phyloP scores from a whole-genome alignment of 2,329 filamentous ascomycete genomes.

The Ciborinia camelliae region DNA sequence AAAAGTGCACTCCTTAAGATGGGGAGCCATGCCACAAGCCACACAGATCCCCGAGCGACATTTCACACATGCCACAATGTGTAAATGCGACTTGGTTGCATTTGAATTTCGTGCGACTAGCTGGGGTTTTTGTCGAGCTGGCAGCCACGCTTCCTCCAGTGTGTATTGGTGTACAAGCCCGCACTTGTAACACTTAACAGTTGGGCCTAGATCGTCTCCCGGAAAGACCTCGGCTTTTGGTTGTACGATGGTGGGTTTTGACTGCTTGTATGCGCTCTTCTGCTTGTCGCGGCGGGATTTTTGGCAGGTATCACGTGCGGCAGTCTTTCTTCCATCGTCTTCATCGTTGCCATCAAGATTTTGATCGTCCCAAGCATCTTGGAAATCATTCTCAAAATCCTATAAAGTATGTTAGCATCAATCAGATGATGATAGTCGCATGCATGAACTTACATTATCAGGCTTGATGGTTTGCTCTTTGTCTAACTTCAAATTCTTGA shows the following conservation, averaged over 20 bases:
- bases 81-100: background rate
- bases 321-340: background rate
- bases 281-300: accelerated
- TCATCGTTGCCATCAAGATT: background rate
- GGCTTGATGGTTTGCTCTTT: background rate
- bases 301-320: background rate
- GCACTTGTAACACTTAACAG: background rate
- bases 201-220: background rate
- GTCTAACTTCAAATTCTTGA: background rate
- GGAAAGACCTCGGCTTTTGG: background rate
- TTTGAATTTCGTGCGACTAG: background rate
- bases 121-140: background rate
- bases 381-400: background rate
- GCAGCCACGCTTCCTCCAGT: background rate
- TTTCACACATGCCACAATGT: background rate
- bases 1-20: background rate
- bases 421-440: too few relatives aligned
- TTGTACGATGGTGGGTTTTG: background rate
- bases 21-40: background rate
- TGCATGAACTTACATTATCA: background rate
- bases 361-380: background rate
- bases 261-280: background rate
- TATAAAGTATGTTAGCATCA: background rate
- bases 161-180: background rate
- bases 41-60: background rate